Base-by-base conservation (phyloP, 1,284 basidiomycete species). In the Mycosarcoma maydis region DNA sequence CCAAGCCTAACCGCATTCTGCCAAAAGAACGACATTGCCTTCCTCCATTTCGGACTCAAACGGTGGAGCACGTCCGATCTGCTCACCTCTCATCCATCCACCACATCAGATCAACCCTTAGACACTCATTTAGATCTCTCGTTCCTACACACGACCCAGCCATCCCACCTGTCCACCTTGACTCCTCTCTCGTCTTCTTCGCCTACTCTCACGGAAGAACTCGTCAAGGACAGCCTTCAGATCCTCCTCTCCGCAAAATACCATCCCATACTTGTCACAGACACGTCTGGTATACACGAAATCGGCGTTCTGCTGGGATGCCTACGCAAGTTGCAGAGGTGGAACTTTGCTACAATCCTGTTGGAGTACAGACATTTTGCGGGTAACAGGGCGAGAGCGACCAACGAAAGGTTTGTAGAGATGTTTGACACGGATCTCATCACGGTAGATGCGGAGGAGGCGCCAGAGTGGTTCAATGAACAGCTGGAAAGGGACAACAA, bases 351-450 rank as follows among this genome's bases (percentile, higher is more conserved):
- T 0, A 76, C 73, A 24, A 81, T 81, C 39, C 44, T 80, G 4
- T 51, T 78, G 10, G 79, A 80, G 62, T 81, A 81, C 26, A 58
- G 76, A 4, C 54, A 64, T 22, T 80, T 80, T 68, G 78, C 79
- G 3, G 79, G 76, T 0, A 69, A 69, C 16, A 47, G 72, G 3
- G 58, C 78, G 3, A 60, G 78, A 17, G 69, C 73, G 10, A 65
- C 75, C 1, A 77, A 79, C 42, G 79, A 81, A 46, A 40, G 78
- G 10, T 80, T 81, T 52, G 71, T 81, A 39, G 79, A 81, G 44
- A 78, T 77, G 74, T 80, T 80, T 47, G 79, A 80, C 48, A 73
- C 75, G 0, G 79, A 80, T 40, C 54, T 80, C 9, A 65, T 80
- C 26, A 66, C 75, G 19, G 4, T 61, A 67, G 71, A 73, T 2